These are phyloP conservation scores for Argentina anserina DNA, from an alignment of 306 rosid species.

Conservation along the genomic window DNA sequence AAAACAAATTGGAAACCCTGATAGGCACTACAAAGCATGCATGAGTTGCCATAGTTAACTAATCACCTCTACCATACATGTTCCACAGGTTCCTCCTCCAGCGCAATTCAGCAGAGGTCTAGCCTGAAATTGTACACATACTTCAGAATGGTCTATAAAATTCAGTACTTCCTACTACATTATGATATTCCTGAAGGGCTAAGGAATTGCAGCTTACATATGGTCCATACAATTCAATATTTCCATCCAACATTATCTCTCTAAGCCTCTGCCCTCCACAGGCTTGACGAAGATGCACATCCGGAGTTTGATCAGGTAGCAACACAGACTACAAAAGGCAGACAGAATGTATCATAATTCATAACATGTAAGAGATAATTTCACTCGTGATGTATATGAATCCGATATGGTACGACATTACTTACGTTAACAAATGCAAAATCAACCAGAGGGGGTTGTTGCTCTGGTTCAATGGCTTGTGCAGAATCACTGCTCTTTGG, in stretches of 20 bases:
- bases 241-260: constrained; percentile 66
- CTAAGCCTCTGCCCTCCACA: constrained; percentile 87
- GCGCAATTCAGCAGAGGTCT: constrained; percentile 71
- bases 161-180: background rate
- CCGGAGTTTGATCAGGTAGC: constrained; percentile 92
- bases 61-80: constrained; percentile 91
- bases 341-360: background rate
- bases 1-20: background rate
- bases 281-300: constrained; percentile 64
- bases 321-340: constrained; percentile 56
- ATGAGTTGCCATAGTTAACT: background rate
- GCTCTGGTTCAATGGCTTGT: constrained; percentile 35
- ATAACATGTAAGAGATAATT: too few relatives aligned
- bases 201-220: constrained; percentile 44
- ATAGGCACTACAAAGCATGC: background rate
- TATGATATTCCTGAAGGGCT: background rate
- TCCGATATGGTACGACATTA: background rate
- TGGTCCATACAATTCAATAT: constrained; percentile 79
- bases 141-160: background rate
- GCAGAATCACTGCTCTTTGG: constrained; percentile 46
- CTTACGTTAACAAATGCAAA: constrained; percentile 83
- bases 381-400: background rate
- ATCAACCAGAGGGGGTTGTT: constrained; percentile 49
- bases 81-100: constrained; percentile 85
- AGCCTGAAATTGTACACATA: constrained; percentile 34